phyloP scores from a whole-genome alignment of 2,329 filamentous ascomycete genomes.

The Curvularia verruculosa region DNA sequence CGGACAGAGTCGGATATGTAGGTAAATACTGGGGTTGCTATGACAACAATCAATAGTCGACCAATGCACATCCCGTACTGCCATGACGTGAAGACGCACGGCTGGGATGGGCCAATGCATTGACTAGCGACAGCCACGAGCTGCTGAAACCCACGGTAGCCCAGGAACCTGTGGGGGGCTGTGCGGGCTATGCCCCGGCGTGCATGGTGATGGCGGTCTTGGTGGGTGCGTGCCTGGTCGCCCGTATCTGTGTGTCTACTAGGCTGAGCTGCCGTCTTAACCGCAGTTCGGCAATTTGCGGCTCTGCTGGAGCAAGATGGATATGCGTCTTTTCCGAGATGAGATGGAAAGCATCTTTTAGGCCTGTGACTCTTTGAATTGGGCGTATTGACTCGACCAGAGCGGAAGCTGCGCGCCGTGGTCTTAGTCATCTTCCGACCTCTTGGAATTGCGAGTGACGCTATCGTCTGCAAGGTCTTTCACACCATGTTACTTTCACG shows the following conservation, averaged over 20 bases:
- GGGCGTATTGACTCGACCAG: background rate
- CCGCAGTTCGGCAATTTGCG: background rate
- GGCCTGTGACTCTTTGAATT: background rate
- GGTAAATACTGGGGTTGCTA: slow-evolving; percentile 41
- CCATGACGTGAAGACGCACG: slow-evolving; percentile 28
- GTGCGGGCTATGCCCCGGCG: background rate
- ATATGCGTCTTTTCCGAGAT: background rate
- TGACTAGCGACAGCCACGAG: slow-evolving; percentile 12
- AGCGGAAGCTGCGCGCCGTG: background rate
- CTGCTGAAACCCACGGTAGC: slow-evolving; percentile 10
- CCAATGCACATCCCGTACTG: slow-evolving; percentile 16
- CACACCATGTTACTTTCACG: slow-evolving; percentile 34
- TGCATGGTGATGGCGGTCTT: slow-evolving; percentile 7
- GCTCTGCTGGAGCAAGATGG: background rate
- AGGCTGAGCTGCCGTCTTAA: background rate
- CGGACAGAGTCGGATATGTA: slow-evolving; percentile 31
- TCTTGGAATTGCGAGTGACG: slow-evolving; percentile 15
- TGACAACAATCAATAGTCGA: slow-evolving; percentile 36
- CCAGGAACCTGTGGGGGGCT: slow-evolving; percentile 24
- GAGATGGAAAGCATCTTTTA: too few species aligned
- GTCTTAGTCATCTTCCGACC: slow-evolving; percentile 24
- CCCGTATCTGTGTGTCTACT: background rate
- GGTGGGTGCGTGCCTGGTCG: slow-evolving; percentile 1
- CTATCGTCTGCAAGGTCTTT: slow-evolving; percentile 14
- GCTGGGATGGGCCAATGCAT: slow-evolving; percentile 19